Base-by-base conservation (phyloP, 352 stramenopile genomes). In the Globisporangium abappressorium region DNA sequence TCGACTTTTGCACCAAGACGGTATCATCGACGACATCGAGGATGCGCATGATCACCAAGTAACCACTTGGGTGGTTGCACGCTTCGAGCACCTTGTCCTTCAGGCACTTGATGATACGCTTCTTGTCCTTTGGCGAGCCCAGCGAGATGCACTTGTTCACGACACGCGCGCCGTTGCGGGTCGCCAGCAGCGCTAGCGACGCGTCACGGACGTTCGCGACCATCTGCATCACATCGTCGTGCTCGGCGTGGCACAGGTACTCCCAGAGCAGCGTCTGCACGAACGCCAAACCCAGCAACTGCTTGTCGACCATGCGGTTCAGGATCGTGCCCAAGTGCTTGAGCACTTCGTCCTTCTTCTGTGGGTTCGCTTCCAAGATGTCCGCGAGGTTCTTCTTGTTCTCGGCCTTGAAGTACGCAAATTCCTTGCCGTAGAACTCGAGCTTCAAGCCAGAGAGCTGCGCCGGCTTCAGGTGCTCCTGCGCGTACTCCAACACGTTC, bases 21-120 rank as follows among this genome's bases (percentile, higher is more conserved):
- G 90, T 96, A 69, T 97, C 91, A 65, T 97, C 90, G 5, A 97
- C 86, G 1, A 96, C 91, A 55, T 97, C 90, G 33, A 97, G 74
- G 54, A 97, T 81, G 59, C 91, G 87, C 77, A 94, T 78, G 68
- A 97, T 92, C 47, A 96, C 87, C 6, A 97, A 73, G 78, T 97
- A 97, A 14, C 90, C 90, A 64, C 90, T 95, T 6, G 87, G 91
- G 76, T 97, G 90, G 73, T 97, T 97, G 68, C 81, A 90, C 7
- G 91, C 91, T 0, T 95, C 88, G 33, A 94, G 66, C 34, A 96
- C 88, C 73, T 97, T 96, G 75, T 95, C 90, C 73, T 97, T 97
- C 18, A 97, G 76, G 41, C 81, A 76, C 77, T 97, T 97, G 74
- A 97, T 93, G 70, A 97, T 92, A 47, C 87, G 86, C 78, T 97